A percentile compares a stretch with the other conserved stretches of the same genome.
phyloP scores from a whole-genome alignment of 768 basidiomycete genomes.

The Kwoniella mangroviensis region DNA sequence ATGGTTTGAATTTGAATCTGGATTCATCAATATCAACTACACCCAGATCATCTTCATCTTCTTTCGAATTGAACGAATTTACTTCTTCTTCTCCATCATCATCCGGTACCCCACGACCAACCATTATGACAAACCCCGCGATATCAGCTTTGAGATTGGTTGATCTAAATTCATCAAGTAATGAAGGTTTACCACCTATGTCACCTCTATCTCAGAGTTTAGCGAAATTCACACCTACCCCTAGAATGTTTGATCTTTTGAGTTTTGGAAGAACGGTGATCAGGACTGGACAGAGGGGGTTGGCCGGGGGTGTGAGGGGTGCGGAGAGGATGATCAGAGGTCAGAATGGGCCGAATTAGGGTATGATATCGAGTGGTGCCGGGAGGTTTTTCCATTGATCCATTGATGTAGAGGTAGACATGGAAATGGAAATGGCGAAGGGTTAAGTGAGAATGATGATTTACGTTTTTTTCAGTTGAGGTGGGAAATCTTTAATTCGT shows the following conservation, averaged over 20 bases:
- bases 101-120: neutral
- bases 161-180: neutral
- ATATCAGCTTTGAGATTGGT: slow-evolving; percentile 16
- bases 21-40: slow-evolving; percentile 8
- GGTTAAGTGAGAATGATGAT: no score
- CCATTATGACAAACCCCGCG: slow-evolving; percentile 1
- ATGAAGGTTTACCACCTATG: slow-evolving; percentile 10
- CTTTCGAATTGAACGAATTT: slow-evolving; percentile 3
- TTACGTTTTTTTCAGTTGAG: no score
- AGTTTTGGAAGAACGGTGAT: slow-evolving; percentile 43
- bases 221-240: slow-evolving; percentile 47
- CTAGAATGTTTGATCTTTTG: slow-evolving; percentile 46
- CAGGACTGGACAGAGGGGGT: slow-evolving; percentile 29
- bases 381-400: no score
- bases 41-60: slow-evolving; percentile 13
- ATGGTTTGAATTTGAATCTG: neutral
- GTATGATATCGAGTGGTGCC: no score
- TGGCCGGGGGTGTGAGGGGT: slow-evolving; percentile 20
- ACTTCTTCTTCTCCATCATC: neutral
- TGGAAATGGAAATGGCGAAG: no score
- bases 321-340: slow-evolving; percentile 18
- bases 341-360: slow-evolving; percentile 1
- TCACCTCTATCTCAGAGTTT: slow-evolving; percentile 35
- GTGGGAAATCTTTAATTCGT: neutral
- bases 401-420: no score